Evolutionary conservation across 2,329 filamentous ascomycete species (phyloP), one percentile per base, ranked within the genome.

Genomic region (Sporothrix schenckii): DNA sequence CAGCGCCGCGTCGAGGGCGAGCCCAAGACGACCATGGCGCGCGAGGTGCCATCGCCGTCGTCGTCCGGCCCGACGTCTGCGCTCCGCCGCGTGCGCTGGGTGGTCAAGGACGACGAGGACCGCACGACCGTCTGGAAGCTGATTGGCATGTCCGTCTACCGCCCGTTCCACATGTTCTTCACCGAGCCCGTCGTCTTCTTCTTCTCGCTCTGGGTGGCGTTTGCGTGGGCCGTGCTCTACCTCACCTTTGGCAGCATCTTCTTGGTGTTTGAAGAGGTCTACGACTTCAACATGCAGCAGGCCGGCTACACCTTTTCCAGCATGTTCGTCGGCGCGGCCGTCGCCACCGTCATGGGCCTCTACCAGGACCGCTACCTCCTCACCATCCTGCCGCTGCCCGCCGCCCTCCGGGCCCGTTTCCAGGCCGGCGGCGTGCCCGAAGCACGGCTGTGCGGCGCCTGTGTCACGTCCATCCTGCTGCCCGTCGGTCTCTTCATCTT

Each of bases 181-280:
- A 93, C 91, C 0, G 91, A 94, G 74, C 89, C 91, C 0, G 89
- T 93, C 11, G 91, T 94, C 16, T 93, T 93, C 80, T 93, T 88
- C 82, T 97, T 97, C 81, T 93, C 91, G 0, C 83, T 97, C 0
- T 97, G 94, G 94, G 90, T 93, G 0, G 86, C 92, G 0, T 97
- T 97, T 78, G 90, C 90, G 24, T 97, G 94, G 94, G 93, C 91
- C 0, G 87, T 97, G 0, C 86, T 97, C 0, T 97, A 97, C 78
- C 83, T 97, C 21, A 92, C 91, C 14, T 94, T 97, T 75, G 88
- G 88, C 16, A 91, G 92, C 0, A 87, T 97, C 5, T 92, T 93
- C 0, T 85, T 95, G 4, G 89, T 97, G 30, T 96, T 95, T 79
- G 76, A 82, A 27, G 85, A 82, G 5, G 88, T 87, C 58, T 88